Base-by-base conservation (phyloP, 768 basidiomycete genomes). In the Dictyophora rubrovolvata region DNA sequence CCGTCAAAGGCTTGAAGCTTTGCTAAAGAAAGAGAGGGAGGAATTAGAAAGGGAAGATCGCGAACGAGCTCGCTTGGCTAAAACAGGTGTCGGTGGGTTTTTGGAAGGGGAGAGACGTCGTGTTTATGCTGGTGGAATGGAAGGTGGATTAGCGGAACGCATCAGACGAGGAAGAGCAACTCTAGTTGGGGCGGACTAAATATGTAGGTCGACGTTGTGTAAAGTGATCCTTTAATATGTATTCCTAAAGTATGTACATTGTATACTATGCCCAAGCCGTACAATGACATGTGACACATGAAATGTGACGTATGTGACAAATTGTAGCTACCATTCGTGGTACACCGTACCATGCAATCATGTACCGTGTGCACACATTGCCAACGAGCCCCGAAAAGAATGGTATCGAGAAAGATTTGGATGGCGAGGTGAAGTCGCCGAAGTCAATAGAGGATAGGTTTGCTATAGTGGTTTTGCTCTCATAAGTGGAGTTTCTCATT, bases 101-200 rank as follows among this genome's bases (percentile, higher is more conserved):
- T 73, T 95, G 65, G 85, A 82, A 56, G 77, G 85, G 20, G 92
- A 94, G 68, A 83, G 75, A 91, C 88, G 76, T 84, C 80, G 64
- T 87, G 92, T 9, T 90, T 90, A 59, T 52, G 57, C 57, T 70
- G 85, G 89, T 50, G 89, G 87, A 22, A 61, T 56, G 17, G 70
- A 73, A 8, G 87, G 88, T 46, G 87, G 85, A 16, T 71, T 93
- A 28, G 90, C 89, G 69, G 89, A 93, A 42, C 75, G 89, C 60
- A 84, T 93, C 51, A 77, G 73, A 66, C 77, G 91, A 65, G 86
- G 87, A 47, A 75, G 84, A 36, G 83, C 83, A 23, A 85, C 83
- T 6, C 70, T 92, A 70, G 84, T 89, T 35, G 78, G 57, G 37
- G 57, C 50, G 17, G 57, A 59, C 21, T 59, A 36, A 52, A 48